These are phyloP conservation scores for Geranomyces variabilis DNA, from an alignment of 192 early-diverging fungal species.

Conservation along the genomic window DNA sequence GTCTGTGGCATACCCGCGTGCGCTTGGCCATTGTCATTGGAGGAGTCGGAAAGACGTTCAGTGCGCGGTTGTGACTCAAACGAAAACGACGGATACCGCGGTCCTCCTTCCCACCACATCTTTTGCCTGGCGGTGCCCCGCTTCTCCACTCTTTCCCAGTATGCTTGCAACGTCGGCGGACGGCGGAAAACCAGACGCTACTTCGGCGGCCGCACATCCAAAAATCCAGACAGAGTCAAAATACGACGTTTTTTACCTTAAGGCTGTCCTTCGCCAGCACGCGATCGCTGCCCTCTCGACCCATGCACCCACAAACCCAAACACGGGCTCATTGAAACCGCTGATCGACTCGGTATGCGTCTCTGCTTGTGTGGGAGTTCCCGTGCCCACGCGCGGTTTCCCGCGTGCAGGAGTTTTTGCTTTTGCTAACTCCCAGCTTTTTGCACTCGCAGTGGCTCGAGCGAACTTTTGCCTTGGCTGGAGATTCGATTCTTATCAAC, in stretches of 20 bases:
- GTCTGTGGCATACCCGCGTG: too few species aligned
- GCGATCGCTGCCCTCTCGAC: background rate
- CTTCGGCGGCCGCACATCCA: background rate
- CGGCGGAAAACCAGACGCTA: too few species aligned
- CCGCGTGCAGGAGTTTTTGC: background rate
- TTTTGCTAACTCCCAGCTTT: too few species aligned
- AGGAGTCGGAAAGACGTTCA: too few species aligned
- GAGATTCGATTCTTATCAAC: conserved; percentile 22
- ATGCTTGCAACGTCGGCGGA: too few species aligned
- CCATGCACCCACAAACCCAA: background rate
- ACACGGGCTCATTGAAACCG: background rate
- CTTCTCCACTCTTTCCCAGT: too few species aligned
- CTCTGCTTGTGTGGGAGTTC: background rate
- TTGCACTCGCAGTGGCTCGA: conserved; percentile 18
- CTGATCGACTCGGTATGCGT: background rate
- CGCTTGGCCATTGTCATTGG: too few species aligned
- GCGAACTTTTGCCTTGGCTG: conserved; percentile 8
- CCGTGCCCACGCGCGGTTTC: background rate
- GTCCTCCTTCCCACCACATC: too few species aligned
- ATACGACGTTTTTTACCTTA: conserved; percentile 17
- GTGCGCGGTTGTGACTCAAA: too few species aligned
- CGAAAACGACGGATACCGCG: too few species aligned
- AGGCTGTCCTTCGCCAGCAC: conserved; percentile 2
- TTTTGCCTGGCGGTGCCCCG: too few species aligned
- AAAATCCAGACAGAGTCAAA: conserved; percentile 29